These are phyloP conservation scores for Starmerella bombicola DNA, from an alignment of 805 yeast genomes.

Conservation along the genomic window DNA sequence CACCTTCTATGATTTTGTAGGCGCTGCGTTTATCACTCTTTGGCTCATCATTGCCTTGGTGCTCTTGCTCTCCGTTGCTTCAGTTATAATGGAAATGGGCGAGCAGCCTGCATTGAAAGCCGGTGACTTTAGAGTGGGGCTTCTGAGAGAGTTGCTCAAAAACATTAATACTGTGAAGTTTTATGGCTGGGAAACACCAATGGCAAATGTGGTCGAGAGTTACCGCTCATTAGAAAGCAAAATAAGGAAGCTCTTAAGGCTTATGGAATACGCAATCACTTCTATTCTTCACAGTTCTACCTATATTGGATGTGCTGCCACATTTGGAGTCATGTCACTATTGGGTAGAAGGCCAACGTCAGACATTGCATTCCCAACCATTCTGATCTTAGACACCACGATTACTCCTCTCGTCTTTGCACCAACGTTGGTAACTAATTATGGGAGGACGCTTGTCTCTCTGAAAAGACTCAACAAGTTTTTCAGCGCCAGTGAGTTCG, in stretches of 20 bases:
- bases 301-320: constrained; percentile 30
- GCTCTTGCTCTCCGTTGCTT: background rate
- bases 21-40: constrained; percentile 1
- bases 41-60: background rate
- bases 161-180: constrained; percentile 70
- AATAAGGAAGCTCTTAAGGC: background rate
- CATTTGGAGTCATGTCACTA: constrained; percentile 1
- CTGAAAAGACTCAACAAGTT: constrained; percentile 13
- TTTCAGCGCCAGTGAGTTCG: constrained; percentile 30
- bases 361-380: constrained; percentile 4
- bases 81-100: background rate
- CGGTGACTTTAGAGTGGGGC: constrained; percentile 64
- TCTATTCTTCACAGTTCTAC: background rate
- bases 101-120: constrained; percentile 1
- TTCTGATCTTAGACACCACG: background rate
- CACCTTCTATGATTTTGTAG: constrained; percentile 5
- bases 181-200: constrained; percentile 84
- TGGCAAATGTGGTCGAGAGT: constrained; percentile 36
- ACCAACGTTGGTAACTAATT: constrained; percentile 34
- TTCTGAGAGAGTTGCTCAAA: constrained; percentile 62
- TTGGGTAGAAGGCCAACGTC: constrained; percentile 1
- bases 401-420: constrained; percentile 27
- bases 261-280: background rate
- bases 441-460: constrained; percentile 30
- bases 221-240: constrained; percentile 3